A percentile compares a stretch with the other conserved stretches of the same genome.
Evolutionary conservation across 1,284 basidiomycete genomes (phyloP).

Genomic region (Microbotryum saponariae): DNA sequence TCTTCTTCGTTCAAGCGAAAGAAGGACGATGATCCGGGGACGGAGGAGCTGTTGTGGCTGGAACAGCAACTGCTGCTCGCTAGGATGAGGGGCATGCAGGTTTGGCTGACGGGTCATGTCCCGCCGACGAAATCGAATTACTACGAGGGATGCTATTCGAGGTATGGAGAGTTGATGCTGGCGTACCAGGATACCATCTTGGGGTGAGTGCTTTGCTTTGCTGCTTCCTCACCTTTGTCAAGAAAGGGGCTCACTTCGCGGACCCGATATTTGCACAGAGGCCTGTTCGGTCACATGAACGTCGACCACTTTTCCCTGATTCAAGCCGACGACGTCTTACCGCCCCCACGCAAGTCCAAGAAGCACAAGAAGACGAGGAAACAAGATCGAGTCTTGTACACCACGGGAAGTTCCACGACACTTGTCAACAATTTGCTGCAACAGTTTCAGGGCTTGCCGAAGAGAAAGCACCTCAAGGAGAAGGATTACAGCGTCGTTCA

Average conservation of each 20-base stretch:
- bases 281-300: slow-evolving; percentile 67
- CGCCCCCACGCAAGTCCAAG: slow-evolving; percentile 15
- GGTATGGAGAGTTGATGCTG: slow-evolving; percentile 73
- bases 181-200: slow-evolving; percentile 84
- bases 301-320: slow-evolving; percentile 47
- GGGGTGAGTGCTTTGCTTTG: slow-evolving; percentile 42
- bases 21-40: slow-evolving; percentile 58
- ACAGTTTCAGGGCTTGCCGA: slow-evolving; percentile 17
- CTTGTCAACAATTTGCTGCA: slow-evolving; percentile 16
- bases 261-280: slow-evolving; percentile 35
- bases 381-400: slow-evolving; percentile 6
- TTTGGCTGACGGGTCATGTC: slow-evolving; percentile 59
- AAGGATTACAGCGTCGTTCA: slow-evolving; percentile 65
- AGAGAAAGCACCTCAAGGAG: slow-evolving; percentile 47
- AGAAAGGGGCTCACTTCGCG: neutral
- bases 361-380: slow-evolving; percentile 24
- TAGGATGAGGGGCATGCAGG: slow-evolving; percentile 69
- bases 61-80: slow-evolving; percentile 72
- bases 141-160: slow-evolving; percentile 43
- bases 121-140: slow-evolving; percentile 70
- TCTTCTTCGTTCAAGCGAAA: neutral
- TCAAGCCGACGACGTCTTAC: slow-evolving; percentile 41
- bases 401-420: slow-evolving; percentile 2
- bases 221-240: too few relatives aligned
- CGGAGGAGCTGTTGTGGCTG: slow-evolving; percentile 80